Evolutionary conservation across 306 rosid species (phyloP).

Genomic region (Cercis canadensis): DNA sequence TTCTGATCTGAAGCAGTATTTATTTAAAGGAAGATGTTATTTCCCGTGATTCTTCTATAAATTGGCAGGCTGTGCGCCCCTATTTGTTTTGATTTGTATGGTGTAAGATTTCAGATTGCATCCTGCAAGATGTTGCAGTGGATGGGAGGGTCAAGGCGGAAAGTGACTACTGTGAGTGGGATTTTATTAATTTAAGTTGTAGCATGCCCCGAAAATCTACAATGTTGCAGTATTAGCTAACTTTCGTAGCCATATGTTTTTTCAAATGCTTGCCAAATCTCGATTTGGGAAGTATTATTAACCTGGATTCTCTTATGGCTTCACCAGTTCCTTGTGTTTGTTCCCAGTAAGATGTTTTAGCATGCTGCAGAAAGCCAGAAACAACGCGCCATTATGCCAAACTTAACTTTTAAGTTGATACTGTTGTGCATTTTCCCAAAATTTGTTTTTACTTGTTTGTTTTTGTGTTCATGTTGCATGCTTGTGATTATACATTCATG

Average conservation of each 20-base stretch:
- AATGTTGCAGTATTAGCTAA: background rate
- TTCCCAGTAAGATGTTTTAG: background rate
- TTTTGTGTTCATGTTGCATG: background rate
- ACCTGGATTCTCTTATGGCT: background rate
- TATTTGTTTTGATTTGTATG: conserved; percentile 12
- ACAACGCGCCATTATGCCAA: background rate
- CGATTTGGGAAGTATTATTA: background rate
- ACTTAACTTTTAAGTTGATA: background rate
- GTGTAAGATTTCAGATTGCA: conserved; percentile 30
- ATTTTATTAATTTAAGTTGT: background rate
- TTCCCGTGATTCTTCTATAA: background rate
- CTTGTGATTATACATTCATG: background rate
- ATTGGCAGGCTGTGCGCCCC: background rate
- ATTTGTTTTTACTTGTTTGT: background rate
- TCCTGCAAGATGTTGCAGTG: conserved; percentile 78
- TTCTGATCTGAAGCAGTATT: too few relatives aligned
- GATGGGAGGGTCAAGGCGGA: conserved; percentile 99
- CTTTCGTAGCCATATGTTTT: background rate
- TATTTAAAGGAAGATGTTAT: too few relatives aligned
- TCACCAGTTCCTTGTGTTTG: background rate
- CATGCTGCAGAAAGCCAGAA: background rate
- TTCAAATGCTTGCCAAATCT: background rate
- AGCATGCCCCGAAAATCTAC: background rate
- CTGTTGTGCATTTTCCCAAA: background rate
- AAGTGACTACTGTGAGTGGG: conserved; percentile 73